Percentiles rank a stretch among this genome's conserved stretches.
phyloP scores from a whole-genome alignment of 768 basidiomycete species.

The Boletus insuetus region DNA sequence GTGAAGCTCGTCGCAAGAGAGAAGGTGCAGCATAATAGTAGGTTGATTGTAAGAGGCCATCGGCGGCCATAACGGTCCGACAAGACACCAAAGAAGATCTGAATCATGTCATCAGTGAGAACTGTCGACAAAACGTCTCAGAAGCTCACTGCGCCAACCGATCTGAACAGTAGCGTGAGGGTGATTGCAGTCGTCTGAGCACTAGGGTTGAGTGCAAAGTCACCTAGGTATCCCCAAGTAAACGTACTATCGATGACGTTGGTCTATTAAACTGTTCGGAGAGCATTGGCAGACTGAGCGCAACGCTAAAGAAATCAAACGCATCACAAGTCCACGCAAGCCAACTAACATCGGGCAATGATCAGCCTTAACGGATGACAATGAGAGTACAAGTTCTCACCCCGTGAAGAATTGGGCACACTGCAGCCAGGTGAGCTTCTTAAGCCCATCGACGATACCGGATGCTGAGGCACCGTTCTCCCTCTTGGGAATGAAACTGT shows the following conservation, averaged over 20 bases:
- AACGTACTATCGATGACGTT: conserved; percentile 44
- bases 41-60: conserved; percentile 84
- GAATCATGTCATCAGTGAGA: not conserved
- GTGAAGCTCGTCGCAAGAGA: conserved; percentile 83
- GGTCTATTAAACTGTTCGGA: conserved; percentile 45
- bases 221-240: not conserved
- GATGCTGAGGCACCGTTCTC: conserved; percentile 39
- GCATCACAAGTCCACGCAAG: conserved; percentile 89
- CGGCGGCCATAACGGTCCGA: conserved; percentile 91
- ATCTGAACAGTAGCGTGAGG: conserved; percentile 86
- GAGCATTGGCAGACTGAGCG: conserved; percentile 52
- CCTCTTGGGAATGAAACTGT: conserved; percentile 46
- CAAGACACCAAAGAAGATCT: conserved; percentile 72
- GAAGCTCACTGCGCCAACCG: conserved; percentile 58
- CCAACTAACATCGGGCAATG: conserved; percentile 45
- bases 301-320: conserved; percentile 83
- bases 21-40: conserved; percentile 66
- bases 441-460: conserved; percentile 43
- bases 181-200: conserved; percentile 78
- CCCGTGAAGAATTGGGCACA: conserved; percentile 59
- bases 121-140: not conserved
- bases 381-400: conserved; percentile 26
- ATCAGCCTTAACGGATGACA: not conserved
- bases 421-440: conserved; percentile 49
- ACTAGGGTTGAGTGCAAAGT: not conserved